Evolutionary conservation across 352 stramenopile genomes (phyloP).

Genomic region (Globisporangium megalacanthum): DNA sequence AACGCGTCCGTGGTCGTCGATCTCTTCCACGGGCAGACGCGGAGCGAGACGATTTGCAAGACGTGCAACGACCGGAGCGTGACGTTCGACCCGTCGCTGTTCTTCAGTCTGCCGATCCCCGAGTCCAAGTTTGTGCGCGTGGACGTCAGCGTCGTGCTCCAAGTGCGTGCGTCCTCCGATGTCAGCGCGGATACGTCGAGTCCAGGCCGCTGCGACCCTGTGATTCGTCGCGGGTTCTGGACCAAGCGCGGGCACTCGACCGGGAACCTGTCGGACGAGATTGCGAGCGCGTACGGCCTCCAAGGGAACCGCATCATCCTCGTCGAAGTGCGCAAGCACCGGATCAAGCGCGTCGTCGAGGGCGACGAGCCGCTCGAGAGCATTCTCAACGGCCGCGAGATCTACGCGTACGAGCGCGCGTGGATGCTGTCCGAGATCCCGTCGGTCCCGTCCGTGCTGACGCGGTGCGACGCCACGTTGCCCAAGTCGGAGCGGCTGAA

Average conservation of each 20-base stretch:
- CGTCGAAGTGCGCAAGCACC: conserved; percentile 57
- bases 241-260: conserved; percentile 42
- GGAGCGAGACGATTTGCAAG: conserved; percentile 92
- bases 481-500: conserved; percentile 8
- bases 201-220: conserved; percentile 2
- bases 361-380: conserved; percentile 50
- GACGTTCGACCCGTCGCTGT: conserved; percentile 96
- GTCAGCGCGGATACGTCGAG: no score
- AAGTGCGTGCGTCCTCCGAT: conserved; percentile 25
- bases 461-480: conserved; percentile 12
- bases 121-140: conserved; percentile 64
- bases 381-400: conserved; percentile 25
- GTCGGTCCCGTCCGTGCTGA: conserved; percentile 21
- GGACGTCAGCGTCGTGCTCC: conserved; percentile 57
- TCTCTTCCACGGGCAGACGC: conserved; percentile 94
- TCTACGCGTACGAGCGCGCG: conserved; percentile 65
- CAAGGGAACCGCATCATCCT: conserved; percentile 55
- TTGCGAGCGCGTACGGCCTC: conserved; percentile 29
- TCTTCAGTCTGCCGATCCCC: conserved; percentile 94
- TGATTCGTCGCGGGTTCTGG: conserved; percentile 44
- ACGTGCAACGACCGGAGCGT: conserved; percentile 91
- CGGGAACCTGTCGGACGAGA: conserved; percentile 37
- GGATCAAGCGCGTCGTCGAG: conserved; percentile 73
- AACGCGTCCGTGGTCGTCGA: conserved; percentile 97
- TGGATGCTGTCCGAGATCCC: conserved; percentile 63